Conservation (phyloP, 129 eudicot species). For the Dittrichia graveolens region DNA sequence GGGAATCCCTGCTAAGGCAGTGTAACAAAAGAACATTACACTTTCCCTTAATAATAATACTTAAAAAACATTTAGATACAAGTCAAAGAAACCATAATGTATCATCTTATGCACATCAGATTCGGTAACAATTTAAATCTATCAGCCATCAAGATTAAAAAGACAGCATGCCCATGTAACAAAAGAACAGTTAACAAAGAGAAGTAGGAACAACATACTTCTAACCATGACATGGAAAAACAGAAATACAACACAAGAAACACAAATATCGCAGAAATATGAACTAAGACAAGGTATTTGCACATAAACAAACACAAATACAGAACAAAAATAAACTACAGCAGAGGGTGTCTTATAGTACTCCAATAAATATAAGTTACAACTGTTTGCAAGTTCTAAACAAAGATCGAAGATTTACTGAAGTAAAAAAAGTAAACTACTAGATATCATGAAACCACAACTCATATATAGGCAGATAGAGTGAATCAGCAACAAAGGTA, state of each 20-base stretch:
- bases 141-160: neutral
- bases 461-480: conserved; percentile 59
- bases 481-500: conserved; percentile 84
- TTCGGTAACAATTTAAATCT: neutral
- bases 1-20: neutral
- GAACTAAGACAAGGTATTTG: conserved; percentile 7
- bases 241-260: neutral
- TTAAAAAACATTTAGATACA: neutral
- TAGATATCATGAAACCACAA: conserved; percentile 49
- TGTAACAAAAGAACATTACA: neutral
- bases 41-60: neutral
- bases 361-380: conserved; percentile 21
- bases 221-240: neutral
- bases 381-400: conserved; percentile 32
- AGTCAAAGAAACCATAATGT: neutral
- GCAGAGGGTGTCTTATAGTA: conserved; percentile 5
- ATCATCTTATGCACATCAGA: conserved; percentile 2
- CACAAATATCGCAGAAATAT: conserved; percentile 4
- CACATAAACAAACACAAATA: conserved; percentile 22
- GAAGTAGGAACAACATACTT: neutral
- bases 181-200: too few relatives aligned
- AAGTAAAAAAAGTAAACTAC: conserved; percentile 33
- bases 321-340: conserved; percentile 21
- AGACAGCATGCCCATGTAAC: too few relatives aligned
- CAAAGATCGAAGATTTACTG: conserved; percentile 34